Base-by-base conservation (phyloP, 108 stramenopile genomes). In the Licmophora abbreviata region DNA sequence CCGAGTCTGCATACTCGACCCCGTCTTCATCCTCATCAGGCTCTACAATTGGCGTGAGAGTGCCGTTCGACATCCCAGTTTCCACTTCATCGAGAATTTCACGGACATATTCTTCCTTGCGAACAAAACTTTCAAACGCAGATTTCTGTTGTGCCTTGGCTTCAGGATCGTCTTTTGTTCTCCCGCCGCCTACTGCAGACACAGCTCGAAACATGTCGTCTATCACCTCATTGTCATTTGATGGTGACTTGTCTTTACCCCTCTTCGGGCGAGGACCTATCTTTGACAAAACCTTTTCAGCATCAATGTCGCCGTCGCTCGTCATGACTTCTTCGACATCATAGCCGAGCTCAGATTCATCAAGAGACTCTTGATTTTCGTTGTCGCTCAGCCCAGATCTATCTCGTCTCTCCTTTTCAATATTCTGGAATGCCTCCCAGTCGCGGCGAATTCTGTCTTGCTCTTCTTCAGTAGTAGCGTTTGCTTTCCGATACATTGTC, bases 401-500 rank as follows among this genome's bases (percentile, higher is more conserved):
- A 29, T 63, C 61, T 28, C 68, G 47, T 46, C 35, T 54, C 44
- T 32, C 61, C 48, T 69, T 68, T 59, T 76, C 78, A 33, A 54
- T 62, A 44, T 28, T 48, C 53, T 54, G 73, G 59, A 59, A 86
- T 33, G 54, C 80, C 53, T 83, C 75, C 69, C 69, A 70, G 24
- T 77, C 64, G 14, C 53, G 51, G n/a, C 73, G 55, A 28, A 86
- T 63, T 38, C 56, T 46, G n/a, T 74, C 78, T 51, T 77, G 70
- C 50, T 79, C 78, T 33, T 73, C 81, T 25, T 63, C 71, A 18
- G 76, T 77, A 17, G 48, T 48, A 1, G 73, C 81, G 29, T 78
- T 78, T 31, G 75, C 75, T 44, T 54, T 37, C 1, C 59, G 63
- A 30, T 60, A 76, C 56, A 82, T 66, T 29, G 49, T 53, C 48